These are phyloP conservation scores for Metahyphopichia silvanorum DNA, from an alignment of 805 yeast genomes.

Conservation along the genomic window DNA sequence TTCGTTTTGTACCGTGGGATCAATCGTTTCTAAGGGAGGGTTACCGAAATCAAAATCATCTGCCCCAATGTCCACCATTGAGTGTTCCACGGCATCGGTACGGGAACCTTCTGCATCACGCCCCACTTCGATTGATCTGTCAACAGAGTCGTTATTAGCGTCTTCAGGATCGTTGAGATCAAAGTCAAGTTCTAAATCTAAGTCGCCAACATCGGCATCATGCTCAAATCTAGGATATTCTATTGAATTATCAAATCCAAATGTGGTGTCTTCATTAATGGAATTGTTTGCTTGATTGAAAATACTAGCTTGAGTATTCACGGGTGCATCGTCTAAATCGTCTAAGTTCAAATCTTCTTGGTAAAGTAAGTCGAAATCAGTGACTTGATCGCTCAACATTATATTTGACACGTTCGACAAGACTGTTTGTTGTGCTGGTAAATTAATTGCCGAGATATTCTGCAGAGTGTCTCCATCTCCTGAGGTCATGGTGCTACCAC, in stretches of 20 bases:
- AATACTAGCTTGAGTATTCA: slow-evolving; percentile 8
- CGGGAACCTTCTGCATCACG: slow-evolving; percentile 32
- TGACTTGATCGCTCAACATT: slow-evolving; percentile 71
- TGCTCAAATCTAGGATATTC: slow-evolving; percentile 57
- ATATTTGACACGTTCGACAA: slow-evolving; percentile 57
- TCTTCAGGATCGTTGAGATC: slow-evolving; percentile 23
- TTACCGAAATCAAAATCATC: slow-evolving; percentile 34
- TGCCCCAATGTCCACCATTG: slow-evolving; percentile 15
- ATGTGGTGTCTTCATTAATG: slow-evolving; percentile 31
- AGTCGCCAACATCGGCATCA: slow-evolving; percentile 23
- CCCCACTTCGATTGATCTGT: slow-evolving; percentile 53
- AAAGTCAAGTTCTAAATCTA: slow-evolving; percentile 55
- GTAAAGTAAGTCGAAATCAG: slow-evolving; percentile 69
- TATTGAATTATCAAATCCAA: slow-evolving; percentile 52
- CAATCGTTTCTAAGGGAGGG: slow-evolving; percentile 39
- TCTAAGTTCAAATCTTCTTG: slow-evolving; percentile 53
- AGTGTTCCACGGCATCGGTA: slow-evolving; percentile 20
- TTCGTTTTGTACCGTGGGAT: slow-evolving; percentile 14
- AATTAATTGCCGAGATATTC: slow-evolving; percentile 23
- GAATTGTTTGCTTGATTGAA: slow-evolving; percentile 17
- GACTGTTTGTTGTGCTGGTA: slow-evolving; percentile 60
- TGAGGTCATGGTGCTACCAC: slow-evolving; percentile 6
- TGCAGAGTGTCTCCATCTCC: background rate
- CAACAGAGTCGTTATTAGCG: slow-evolving; percentile 25
- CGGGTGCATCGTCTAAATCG: slow-evolving; percentile 13